Evolutionary conservation across 2,329 filamentous ascomycete species (phyloP).

Genomic region (Stylonectria norvegica): DNA sequence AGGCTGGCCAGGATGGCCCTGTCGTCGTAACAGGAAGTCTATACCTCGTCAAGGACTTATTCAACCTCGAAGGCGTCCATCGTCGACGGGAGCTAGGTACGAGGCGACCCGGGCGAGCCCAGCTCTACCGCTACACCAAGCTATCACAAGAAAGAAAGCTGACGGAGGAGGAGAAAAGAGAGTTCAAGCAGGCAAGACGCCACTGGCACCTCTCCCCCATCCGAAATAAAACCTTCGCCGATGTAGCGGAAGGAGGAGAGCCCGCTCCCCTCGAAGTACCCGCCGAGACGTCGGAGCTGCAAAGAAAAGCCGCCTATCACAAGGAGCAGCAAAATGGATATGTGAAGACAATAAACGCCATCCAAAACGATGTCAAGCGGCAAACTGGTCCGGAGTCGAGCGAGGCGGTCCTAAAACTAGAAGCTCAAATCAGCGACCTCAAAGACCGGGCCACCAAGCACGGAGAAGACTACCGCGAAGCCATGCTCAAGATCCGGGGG

Average conservation of each 20-base stretch:
- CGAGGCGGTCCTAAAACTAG: constrained; percentile 5
- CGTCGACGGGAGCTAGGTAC: constrained; percentile 28
- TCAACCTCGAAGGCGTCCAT: constrained; percentile 28
- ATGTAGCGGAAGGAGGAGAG: constrained; percentile 14
- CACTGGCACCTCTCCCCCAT: constrained; percentile 31
- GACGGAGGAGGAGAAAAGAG: constrained; percentile 30
- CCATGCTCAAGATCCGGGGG: constrained; percentile 31
- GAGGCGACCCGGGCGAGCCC: constrained; percentile 31
- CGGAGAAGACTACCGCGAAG: constrained; percentile 19
- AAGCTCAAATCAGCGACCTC: constrained; percentile 20
- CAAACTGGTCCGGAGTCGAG: background rate
- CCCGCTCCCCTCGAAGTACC: constrained; percentile 19
- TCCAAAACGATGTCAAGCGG: constrained; percentile 15
- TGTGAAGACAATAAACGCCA: constrained; percentile 18
- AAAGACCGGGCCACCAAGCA: constrained; percentile 26
- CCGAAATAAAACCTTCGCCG: constrained; percentile 22
- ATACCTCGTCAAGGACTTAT: constrained; percentile 38
- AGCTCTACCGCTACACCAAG: constrained; percentile 32
- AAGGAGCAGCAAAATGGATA: constrained; percentile 30
- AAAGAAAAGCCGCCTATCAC: constrained; percentile 30
- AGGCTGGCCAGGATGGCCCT: constrained; percentile 30
- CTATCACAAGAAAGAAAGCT: constrained; percentile 30
- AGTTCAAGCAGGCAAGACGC: constrained; percentile 35
- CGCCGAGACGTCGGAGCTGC: constrained; percentile 20
- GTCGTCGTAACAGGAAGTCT: constrained; percentile 41